Conservation (phyloP, 2,329 filamentous ascomycete species). For the Apiospora malaysiana region DNA sequence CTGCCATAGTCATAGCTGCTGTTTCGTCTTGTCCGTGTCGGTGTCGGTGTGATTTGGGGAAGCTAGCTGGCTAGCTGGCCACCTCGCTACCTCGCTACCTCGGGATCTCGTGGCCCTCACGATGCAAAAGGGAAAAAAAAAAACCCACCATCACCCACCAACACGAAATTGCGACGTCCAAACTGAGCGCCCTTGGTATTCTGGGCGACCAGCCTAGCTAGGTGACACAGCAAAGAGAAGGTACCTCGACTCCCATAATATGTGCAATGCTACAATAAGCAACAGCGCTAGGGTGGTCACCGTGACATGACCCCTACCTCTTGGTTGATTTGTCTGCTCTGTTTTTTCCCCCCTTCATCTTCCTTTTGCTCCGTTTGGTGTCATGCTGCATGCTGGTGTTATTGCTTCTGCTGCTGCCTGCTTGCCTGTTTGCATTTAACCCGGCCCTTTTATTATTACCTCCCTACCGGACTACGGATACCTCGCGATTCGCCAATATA, state of each 20-base stretch:
- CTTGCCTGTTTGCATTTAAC: neutral
- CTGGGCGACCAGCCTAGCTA: neutral
- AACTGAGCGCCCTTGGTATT: neutral
- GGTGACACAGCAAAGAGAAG: too few species aligned
- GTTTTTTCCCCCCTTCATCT: neutral
- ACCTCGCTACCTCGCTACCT: neutral
- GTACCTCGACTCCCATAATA: neutral
- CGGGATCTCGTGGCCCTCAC: neutral
- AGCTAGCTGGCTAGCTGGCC: neutral
- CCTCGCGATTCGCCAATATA: too few species aligned
- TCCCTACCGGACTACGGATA: neutral
- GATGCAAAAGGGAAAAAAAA: neutral
- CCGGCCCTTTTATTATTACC: neutral
- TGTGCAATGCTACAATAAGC: neutral
- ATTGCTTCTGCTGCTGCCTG: neutral
- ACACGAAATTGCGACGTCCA: constrained; percentile 10
- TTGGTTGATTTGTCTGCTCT: too few species aligned
- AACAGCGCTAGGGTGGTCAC: neutral
- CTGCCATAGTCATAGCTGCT: too few species aligned
- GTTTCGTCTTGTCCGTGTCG: too few species aligned
- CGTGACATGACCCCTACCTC: neutral
- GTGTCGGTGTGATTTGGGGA: neutral
- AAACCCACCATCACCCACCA: neutral
- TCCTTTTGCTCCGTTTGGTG: neutral
- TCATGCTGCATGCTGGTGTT: neutral